phyloP scores from a whole-genome alignment of 331 rosid genomes.

The Quercus tomentella region DNA sequence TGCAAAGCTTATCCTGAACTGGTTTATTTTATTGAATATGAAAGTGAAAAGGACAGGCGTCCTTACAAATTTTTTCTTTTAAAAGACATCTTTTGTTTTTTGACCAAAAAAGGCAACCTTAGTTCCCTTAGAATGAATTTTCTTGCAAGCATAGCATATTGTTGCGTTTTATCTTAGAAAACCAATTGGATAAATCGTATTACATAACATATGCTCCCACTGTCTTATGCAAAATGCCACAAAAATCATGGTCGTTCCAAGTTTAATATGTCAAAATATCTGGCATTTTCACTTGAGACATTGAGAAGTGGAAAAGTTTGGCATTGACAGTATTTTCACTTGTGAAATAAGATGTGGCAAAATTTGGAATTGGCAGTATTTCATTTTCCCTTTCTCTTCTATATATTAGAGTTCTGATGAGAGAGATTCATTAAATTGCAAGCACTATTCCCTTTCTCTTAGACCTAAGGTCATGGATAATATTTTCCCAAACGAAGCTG shows the following conservation, averaged over 20 bases:
- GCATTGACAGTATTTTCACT: too few relatives aligned
- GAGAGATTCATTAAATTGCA: not conserved
- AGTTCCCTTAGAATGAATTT: not conserved
- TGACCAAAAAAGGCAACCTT: too few relatives aligned
- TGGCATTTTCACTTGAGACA: not conserved
- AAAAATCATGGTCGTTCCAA: not conserved
- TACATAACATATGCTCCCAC: not conserved
- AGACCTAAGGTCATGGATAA: conserved; percentile 10
- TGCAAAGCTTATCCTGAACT: too few relatives aligned
- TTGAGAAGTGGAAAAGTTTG: not conserved
- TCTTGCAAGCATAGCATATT: not conserved
- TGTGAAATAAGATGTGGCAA: too few relatives aligned
- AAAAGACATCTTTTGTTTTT: too few relatives aligned
- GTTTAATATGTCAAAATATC: too few relatives aligned
- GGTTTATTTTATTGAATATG: too few relatives aligned
- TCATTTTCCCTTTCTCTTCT: not conserved
- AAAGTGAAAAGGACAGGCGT: too few relatives aligned
- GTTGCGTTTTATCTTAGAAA: not conserved
- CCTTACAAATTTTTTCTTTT: too few relatives aligned
- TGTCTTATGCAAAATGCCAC: not conserved
- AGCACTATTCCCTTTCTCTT: not conserved
- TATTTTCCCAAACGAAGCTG: conserved; percentile 7
- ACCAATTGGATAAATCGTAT: not conserved
- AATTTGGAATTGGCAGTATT: not conserved
- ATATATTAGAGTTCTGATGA: not conserved